A percentile compares a stretch with the other conserved stretches of the same genome.
phyloP scores from a whole-genome alignment of 495 filamentous ascomycete genomes.

The Podospora pseudopauciseta region DNA sequence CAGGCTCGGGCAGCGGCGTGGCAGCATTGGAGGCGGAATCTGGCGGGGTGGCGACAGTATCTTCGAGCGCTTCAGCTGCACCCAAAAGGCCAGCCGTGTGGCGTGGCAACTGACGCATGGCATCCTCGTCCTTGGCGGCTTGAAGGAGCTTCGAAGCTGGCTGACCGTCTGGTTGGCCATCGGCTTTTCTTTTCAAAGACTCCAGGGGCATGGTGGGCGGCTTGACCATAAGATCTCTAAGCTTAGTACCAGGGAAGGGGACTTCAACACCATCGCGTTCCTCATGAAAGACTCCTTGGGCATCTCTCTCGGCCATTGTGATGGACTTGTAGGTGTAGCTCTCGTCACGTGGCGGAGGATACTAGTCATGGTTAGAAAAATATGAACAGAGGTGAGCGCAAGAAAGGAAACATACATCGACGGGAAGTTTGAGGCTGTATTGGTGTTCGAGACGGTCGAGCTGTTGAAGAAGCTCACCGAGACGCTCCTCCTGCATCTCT shows the following conservation, averaged over 20 bases:
- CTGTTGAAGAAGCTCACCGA: slow-evolving; percentile 34
- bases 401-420: slow-evolving; percentile 37
- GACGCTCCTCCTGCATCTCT: slow-evolving; percentile 35
- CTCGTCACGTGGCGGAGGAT: slow-evolving; percentile 19
- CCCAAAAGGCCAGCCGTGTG: slow-evolving; percentile 44
- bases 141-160: slow-evolving; percentile 35
- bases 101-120: slow-evolving; percentile 29
- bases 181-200: slow-evolving; percentile 38
- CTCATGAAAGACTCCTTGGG: slow-evolving; percentile 29
- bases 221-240: slow-evolving; percentile 30
- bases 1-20: slow-evolving; percentile 31
- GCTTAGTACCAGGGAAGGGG: slow-evolving; percentile 30
- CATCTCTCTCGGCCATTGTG: slow-evolving; percentile 30
- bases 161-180: slow-evolving; percentile 40
- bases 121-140: slow-evolving; percentile 26
- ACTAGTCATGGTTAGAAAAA: slow-evolving; percentile 4
- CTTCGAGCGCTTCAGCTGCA: slow-evolving; percentile 38
- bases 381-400: not conserved
- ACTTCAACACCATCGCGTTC: slow-evolving; percentile 33
- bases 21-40: slow-evolving; percentile 39
- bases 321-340: slow-evolving; percentile 35
- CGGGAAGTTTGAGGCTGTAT: slow-evolving; percentile 32
- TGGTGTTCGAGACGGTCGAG: slow-evolving; percentile 36
- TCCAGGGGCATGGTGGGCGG: slow-evolving; percentile 25
- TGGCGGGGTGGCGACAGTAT: slow-evolving; percentile 24